Base-by-base conservation (phyloP, 2,329 filamentous ascomycete genomes). In the Achaetomium macrosporum region DNA sequence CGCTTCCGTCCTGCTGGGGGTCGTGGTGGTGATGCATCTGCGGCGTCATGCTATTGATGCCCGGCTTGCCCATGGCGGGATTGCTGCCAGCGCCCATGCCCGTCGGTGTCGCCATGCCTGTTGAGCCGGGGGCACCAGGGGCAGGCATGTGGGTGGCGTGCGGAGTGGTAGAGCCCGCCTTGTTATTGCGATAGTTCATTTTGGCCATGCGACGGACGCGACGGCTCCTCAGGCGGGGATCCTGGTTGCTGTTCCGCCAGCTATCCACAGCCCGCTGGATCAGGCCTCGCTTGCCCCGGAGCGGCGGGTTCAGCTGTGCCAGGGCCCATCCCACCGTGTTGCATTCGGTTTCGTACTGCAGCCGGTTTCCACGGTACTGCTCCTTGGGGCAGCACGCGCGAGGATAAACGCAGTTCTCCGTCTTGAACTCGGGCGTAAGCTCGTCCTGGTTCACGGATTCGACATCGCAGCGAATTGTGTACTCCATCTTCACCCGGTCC, bases 321-420 rank as follows among this genome's bases (percentile, higher is more conserved):
- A 99, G 73, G 12, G 92, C 92, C 93, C 93, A 99, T n/a, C 93
- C 93, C n/a, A 99, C 93, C 0, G 90, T 90, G 73, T 99, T 99
- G 78, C 93, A 99, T 73, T 99, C 93, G 15, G 90, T 96, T 75
- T 99, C 93, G 70, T 99, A 99, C 62, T 93, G 88, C 61, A 96
- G 75, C 15, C 93, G 86, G 69, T 99, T 99, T 56, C 93, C 93
- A 55, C 91, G 87, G 76, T 99, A 99, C 68, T 95, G 87, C 54
- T 97, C 92, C 71, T 97, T 97, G 61, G 84, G 82, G 70, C 90
- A 95, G 76, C 91, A 96, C 4, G 93, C 93, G 55, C 93, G 83
- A 3, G 93, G 93, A 67, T 97, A 99, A 13, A 99, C 93, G 68
- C 93, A 97, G 73, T 99, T 99, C 69, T 96, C 92, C 9, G 89